Evolutionary conservation across 2,329 filamentous ascomycete species (phyloP).

Genomic region (Fusarium sp.): DNA sequence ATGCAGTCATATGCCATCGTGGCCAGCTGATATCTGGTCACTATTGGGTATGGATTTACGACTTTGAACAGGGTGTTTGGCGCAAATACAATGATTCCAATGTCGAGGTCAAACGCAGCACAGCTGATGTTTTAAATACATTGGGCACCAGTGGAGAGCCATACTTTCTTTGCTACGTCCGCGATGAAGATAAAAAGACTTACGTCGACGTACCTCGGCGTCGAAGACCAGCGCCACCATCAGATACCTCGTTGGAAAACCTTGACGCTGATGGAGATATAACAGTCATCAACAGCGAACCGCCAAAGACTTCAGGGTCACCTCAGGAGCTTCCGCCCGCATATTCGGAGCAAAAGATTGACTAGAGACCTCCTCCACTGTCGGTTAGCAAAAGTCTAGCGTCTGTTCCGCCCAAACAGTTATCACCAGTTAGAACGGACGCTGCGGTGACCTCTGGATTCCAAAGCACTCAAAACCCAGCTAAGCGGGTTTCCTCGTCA

Average conservation of each 20-base stretch:
- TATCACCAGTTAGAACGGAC: not conserved
- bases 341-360: conserved; percentile 19
- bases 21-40: conserved; percentile 79
- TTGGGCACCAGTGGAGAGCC: conserved; percentile 77
- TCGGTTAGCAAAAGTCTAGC: not conserved
- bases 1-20: conserved; percentile 92
- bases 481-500: not conserved
- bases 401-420: not conserved
- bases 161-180: conserved; percentile 85
- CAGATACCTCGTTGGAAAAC: conserved; percentile 5
- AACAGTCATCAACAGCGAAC: conserved; percentile 18
- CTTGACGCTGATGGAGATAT: conserved; percentile 41
- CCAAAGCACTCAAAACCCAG: not conserved
- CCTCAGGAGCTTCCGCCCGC: conserved; percentile 22
- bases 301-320: not conserved
- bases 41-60: conserved; percentile 96
- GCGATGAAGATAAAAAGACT: conserved; percentile 67
- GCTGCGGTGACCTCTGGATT: not conserved
- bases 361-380: conserved; percentile 24
- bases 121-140: conserved; percentile 72
- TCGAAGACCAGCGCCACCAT: conserved; percentile 25
- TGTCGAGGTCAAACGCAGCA: conserved; percentile 74
- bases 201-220: conserved; percentile 58
- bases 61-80: conserved; percentile 84
- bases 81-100: conserved; percentile 91